A percentile compares a stretch with the other conserved stretches of the same genome.
phyloP scores from a whole-genome alignment of 441 rosid species.

The Iberis amara region DNA sequence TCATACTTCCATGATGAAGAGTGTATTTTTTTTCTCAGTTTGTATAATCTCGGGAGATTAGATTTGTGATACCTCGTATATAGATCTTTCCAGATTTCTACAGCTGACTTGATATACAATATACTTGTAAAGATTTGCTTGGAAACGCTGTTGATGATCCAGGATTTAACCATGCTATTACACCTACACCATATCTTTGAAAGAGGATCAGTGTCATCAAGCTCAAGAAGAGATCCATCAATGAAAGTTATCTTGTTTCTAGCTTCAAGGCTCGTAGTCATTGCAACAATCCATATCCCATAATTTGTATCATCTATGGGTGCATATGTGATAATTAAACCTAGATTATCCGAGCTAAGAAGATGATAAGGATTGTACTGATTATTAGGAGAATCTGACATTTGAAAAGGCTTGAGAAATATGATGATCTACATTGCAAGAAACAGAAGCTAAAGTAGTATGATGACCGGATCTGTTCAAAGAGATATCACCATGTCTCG shows the following conservation, averaged over 20 bases:
- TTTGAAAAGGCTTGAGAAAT: not conserved
- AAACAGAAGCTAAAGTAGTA: not conserved
- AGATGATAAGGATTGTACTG: not conserved
- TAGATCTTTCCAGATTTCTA: not conserved
- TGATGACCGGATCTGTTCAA: too few relatives aligned
- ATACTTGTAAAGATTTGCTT: not conserved
- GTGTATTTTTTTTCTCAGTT: not conserved
- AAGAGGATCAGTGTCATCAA: not conserved
- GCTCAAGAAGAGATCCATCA: not conserved
- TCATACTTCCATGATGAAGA: not conserved
- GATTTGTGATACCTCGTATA: not conserved
- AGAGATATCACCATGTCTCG: too few relatives aligned
- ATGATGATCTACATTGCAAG: not conserved
- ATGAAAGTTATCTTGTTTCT: not conserved
- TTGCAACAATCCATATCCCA: not conserved
- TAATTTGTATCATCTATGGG: not conserved
- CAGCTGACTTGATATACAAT: not conserved
- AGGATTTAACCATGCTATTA: not conserved
- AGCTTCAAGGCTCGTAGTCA: not conserved
- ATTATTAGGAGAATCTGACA: not conserved
- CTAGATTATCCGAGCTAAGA: not conserved
- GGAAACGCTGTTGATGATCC: not conserved
- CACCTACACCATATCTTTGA: not conserved
- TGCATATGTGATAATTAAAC: not conserved
- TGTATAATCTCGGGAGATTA: not conserved